Conservation (phyloP, 2,329 filamentous ascomycete species). For the Arthrinium phaeospermum region DNA sequence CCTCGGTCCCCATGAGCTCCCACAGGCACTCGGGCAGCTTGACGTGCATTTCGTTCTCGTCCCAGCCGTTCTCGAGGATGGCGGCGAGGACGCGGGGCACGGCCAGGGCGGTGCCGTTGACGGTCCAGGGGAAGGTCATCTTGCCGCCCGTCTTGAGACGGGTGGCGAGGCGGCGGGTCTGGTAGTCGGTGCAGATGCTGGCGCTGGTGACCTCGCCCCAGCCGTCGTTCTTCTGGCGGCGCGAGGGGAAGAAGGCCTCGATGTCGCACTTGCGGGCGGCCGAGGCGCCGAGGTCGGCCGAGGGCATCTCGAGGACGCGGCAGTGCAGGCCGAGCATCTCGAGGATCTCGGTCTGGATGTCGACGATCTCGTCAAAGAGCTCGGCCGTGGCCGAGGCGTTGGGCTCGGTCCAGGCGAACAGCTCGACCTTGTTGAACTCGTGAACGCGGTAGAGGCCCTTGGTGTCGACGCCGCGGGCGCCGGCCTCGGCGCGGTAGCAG, state of each 20-base stretch:
- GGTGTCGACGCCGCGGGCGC: conserved; percentile 85
- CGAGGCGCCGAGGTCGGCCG: conserved; percentile 84
- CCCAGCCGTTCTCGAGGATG: conserved; percentile 89
- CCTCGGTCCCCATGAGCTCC: conserved; percentile 80
- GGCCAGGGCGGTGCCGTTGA: conserved; percentile 93
- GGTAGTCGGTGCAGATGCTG: conserved; percentile 94
- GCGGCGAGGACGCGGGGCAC: conserved; percentile 89
- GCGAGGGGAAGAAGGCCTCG: conserved; percentile 87
- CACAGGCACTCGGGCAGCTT: conserved; percentile 79
- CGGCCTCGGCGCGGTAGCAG: conserved; percentile 96
- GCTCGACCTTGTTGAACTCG: conserved; percentile 98
- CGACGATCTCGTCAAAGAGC: conserved; percentile 84
- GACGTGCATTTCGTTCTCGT: conserved; percentile 70
- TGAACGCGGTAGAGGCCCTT: conserved; percentile 97
- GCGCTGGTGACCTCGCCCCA: conserved; percentile 95
- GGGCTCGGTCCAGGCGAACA: conserved; percentile 88
- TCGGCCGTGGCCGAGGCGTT: conserved; percentile 54
- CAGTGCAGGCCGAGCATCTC: conserved; percentile 78
- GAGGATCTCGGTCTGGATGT: conserved; percentile 86
- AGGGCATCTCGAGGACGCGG: conserved; percentile 91
- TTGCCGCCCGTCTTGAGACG: conserved; percentile 64
- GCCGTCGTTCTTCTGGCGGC: conserved; percentile 61
- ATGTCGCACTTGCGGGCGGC: conserved; percentile 90
- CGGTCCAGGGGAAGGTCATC: conserved; percentile 80
- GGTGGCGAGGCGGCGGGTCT: conserved; percentile 81